Evolutionary conservation across 176 grass and related monocot genomes (phyloP), one percentile per base, ranked within the genome.

Genomic region (Urochloa ruziziensis): DNA sequence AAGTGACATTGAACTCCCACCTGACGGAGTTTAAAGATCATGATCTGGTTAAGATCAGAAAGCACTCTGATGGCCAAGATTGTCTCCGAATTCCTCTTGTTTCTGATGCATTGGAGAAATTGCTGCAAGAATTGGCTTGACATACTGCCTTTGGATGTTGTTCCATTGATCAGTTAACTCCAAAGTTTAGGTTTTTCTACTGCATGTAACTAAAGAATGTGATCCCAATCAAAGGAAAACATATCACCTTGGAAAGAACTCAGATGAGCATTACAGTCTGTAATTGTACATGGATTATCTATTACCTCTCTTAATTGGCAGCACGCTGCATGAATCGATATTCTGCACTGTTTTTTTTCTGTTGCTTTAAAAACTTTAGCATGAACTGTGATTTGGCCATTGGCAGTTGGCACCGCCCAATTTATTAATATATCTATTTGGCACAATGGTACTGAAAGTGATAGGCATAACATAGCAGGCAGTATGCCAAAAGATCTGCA

Each of bases 21-120:
- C 80, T 98, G 73, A 98, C 93, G 1, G 96, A 98, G 49, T 98
- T 98, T 86, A 95, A 98, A 91, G 96, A 95, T 71, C 93, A 98
- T 53, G 91, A 95, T 78, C 78, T 98, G 59, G 83, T 98, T 78
- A 98, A 95, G 85, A 88, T 84, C 17, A 95, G 80, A 89, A 89
- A 90, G 69, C 91, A 95, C 75, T 91, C 96, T 52, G 96, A 95
- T 73, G 93, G 93, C 9, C 91, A 98, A 91, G 93, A 98, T 83
- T 95, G 93, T 74, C 89, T 95, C 19, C 81, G 84, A 44, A 95
- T 98, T 63, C 96, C 93, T 80, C 93, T 98, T 86, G 79, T 86
- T 70, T 71, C 85, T 67, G 91, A 93, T 53, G 93, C 93, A 30
- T 85, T 98, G 14, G 84, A 90, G 62, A 95, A 95, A 70, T 58